Evolutionary conservation across 768 basidiomycete species (phyloP).

Genomic region (Russula emetica): DNA sequence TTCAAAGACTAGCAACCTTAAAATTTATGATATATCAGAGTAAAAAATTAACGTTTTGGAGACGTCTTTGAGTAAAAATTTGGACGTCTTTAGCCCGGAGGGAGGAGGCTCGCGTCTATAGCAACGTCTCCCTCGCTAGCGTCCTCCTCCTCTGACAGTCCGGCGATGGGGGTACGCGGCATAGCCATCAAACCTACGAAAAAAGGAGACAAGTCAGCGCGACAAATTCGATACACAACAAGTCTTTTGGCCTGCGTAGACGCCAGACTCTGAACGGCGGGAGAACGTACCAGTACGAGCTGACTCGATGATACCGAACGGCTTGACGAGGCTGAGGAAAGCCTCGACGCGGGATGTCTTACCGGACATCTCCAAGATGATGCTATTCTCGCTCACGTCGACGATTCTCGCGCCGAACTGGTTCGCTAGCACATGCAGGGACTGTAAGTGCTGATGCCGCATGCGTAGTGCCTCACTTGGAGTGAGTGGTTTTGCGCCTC

Average conservation of each 20-base stretch:
- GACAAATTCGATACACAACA: neutral
- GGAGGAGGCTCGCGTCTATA: conserved; percentile 90
- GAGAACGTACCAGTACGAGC: conserved; percentile 75
- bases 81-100: conserved; percentile 67
- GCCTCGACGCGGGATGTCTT: conserved; percentile 91
- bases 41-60: neutral
- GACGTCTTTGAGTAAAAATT: neutral
- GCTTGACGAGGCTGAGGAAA: conserved; percentile 85
- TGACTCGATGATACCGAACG: conserved; percentile 93
- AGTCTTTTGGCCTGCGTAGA: neutral
- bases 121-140: conserved; percentile 47
- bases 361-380: conserved; percentile 92
- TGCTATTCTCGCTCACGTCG: conserved; percentile 90
- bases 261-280: neutral
- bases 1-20: neutral
- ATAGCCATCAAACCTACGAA: conserved; percentile 89
- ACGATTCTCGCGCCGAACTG: conserved; percentile 94
- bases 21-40: neutral
- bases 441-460: conserved; percentile 85
- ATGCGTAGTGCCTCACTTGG: conserved; percentile 80
- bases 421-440: conserved; percentile 74
- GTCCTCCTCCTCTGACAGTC: conserved; percentile 52
- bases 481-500: conserved; percentile 36
- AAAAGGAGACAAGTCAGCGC: neutral
- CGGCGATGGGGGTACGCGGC: conserved; percentile 88